Base-by-base conservation (phyloP, 768 basidiomycete genomes). In the Clitopilus hobsonii region DNA sequence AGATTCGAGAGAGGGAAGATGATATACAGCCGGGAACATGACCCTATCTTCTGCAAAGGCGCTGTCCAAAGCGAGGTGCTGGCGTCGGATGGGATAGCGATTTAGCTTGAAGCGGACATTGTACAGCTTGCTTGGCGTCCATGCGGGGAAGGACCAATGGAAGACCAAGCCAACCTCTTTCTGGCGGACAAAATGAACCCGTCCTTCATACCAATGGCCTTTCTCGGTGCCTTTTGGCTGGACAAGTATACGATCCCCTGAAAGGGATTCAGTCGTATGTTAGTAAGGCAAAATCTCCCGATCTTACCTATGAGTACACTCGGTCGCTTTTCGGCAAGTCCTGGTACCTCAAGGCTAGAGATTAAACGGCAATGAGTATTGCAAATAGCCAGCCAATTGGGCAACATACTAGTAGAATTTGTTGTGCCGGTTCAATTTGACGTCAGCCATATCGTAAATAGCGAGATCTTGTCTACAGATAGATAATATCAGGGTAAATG, bases 51-150 rank as follows among this genome's bases (percentile, higher is more conserved):
- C 73, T 0, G 69, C 65, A 59, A 78, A 80, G 0, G 68, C 68
- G 0, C 72, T 70, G 36, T 78, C 73, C 51, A 87, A 63, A 0
- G 83, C 85, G 54, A 81, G 77, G 61, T 86, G 84, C 64, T 86
- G 83, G 0, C 85, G 71, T 18, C 78, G 76, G 6, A 84, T 54
- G 1, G 83, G 77, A 57, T 78, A 72, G 0, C 84, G 77, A 59
- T 80, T 85, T 6, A 87, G 64, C 57, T 77, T 78, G 67, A 86
- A 86, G 0, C 78, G 76, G 20, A 85, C 74, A 23, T 76, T 71
- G 63, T 77, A 85, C 0, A 52, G 67, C 32, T 74, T 70, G 3
- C 70, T 69, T 7, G 65, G 54, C 1, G 61, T 58, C 61, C 66
- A 70, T 5, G 63, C 66, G 20, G 57, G 58, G 65, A 87, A 88